Evolutionary conservation across 495 filamentous ascomycete genomes (phyloP), one percentile per base, ranked within the genome.

Genomic region (Xylaria bambusicola): DNA sequence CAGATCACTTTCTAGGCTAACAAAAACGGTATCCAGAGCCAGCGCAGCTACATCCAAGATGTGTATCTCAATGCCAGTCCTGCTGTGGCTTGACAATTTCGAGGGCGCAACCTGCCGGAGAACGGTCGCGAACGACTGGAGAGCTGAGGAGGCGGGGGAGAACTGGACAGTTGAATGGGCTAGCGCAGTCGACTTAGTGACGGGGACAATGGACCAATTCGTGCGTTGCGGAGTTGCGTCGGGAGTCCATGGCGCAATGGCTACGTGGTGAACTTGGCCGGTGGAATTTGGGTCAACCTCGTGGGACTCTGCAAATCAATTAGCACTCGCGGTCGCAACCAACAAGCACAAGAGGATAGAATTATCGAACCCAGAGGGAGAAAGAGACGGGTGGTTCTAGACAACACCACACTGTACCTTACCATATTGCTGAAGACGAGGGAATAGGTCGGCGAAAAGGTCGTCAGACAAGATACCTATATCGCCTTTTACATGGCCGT

Each of bases 391-490:
- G 33, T 38, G 15, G 5, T n/a, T 5, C 26, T 38, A 12, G 41
- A n/a, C n/a, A n/a, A n/a, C n/a, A n/a, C n/a, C n/a, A n/a, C n/a
- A n/a, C n/a, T n/a, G n/a, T n/a, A n/a, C n/a, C 68, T 66, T 67
- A 77, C 78, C 66, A 66, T 72, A 42, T 61, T 70, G 72, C 3
- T 42, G 47, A 62, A 70, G 68, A 56, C 82, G 79, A 23, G 86
- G 89, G 67, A 96, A 96, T 42, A 97, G 80, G 68, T 95, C 88
- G 27, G 80, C 78, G 58, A 89, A 91, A 33, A 98, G 80, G 70
- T 96, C 90, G 64, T 93, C 88, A 17, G 93, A 95, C 50, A 98
- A 69, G 44, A 94, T 84, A 46, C 91, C 94, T 29, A 92, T 83
- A 61, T 95, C 91, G n/a, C 89, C 91, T 75, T 87, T 91, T 63